Percentiles rank a stretch among this genome's conserved stretches.
These are phyloP conservation scores for Pseudogymnoascus sp. DNA, from an alignment of 2,329 filamentous ascomycete species.

Conservation along the genomic window DNA sequence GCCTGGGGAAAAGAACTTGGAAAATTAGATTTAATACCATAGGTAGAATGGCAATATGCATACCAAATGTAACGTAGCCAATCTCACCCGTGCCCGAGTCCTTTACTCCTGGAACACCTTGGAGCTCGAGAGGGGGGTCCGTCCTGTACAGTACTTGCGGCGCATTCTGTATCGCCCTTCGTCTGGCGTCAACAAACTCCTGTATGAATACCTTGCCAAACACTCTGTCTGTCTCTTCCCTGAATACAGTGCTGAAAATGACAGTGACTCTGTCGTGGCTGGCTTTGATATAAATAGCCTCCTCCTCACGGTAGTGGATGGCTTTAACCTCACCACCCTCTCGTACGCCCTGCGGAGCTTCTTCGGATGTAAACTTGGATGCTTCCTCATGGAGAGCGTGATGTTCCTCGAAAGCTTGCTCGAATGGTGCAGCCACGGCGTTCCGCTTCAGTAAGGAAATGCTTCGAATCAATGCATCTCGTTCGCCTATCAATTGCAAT, in stretches of 20 bases:
- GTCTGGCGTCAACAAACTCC: conserved; percentile 94
- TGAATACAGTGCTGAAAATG: conserved; percentile 97
- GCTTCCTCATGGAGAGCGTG: conserved; percentile 80
- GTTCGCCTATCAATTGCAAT: conserved; percentile 52
- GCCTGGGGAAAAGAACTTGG: conserved; percentile 86
- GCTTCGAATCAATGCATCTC: conserved; percentile 78
- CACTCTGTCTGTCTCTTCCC: conserved; percentile 93
- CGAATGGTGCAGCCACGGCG: conserved; percentile 96
- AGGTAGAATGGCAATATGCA: conserved; percentile 13
- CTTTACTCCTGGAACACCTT: conserved; percentile 76
- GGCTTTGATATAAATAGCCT: conserved; percentile 97
- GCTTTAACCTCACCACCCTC: conserved; percentile 92
- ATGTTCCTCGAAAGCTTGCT: conserved; percentile 92
- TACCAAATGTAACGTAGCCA: conserved; percentile 97
- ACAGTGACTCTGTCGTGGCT: conserved; percentile 96
- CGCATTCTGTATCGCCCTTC: conserved; percentile 94
- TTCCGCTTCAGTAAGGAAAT: conserved; percentile 94
- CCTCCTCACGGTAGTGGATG: conserved; percentile 97
- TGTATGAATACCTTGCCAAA: conserved; percentile 98
- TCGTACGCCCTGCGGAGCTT: conserved; percentile 79
- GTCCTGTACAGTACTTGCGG: conserved; percentile 95
- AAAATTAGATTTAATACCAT: conserved; percentile 17
- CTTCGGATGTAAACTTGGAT: conserved; percentile 85
- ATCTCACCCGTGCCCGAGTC: conserved; percentile 74
- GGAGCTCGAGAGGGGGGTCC: conserved; percentile 85